A percentile compares a stretch with the other conserved stretches of the same genome.
phyloP scores from a whole-genome alignment of 768 basidiomycete species.

The Chiua virens region DNA sequence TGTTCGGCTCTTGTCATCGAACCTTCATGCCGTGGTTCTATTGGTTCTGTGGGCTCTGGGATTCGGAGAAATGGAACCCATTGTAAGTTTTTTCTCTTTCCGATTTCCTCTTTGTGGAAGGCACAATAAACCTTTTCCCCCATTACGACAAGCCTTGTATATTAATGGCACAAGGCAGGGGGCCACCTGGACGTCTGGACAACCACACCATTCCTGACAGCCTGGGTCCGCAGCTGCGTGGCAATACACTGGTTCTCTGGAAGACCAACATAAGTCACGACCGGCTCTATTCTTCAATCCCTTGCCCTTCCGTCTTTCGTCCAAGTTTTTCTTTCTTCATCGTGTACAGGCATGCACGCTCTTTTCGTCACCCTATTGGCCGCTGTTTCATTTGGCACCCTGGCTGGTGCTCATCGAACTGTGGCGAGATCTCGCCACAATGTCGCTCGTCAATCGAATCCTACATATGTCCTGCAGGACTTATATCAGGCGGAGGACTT shows the following conservation, averaged over 20 bases:
- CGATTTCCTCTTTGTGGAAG: neutral
- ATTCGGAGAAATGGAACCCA: neutral
- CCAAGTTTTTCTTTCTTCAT: slow-evolving; percentile 7
- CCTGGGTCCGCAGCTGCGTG: neutral
- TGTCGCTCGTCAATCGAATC: slow-evolving; percentile 23
- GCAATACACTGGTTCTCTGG: neutral
- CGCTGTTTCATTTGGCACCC: slow-evolving; percentile 34
- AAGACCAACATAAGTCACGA: slow-evolving; percentile 4
- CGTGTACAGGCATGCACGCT: slow-evolving; percentile 24
- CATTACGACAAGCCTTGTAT: slow-evolving; percentile 2
- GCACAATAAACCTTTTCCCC: slow-evolving; percentile 8
- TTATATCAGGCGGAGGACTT: slow-evolving; percentile 54
- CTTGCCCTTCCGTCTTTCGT: neutral
- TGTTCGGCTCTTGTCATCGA: slow-evolving; percentile 42
- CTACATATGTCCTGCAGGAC: slow-evolving; percentile 38
- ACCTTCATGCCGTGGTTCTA: neutral
- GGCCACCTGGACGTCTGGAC: too few species aligned
- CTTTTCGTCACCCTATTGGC: slow-evolving; percentile 34
- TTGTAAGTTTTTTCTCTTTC: neutral
- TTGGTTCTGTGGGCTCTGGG: neutral
- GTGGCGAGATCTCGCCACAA: slow-evolving; percentile 30
- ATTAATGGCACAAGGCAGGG: slow-evolving; percentile 21
- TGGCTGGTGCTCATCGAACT: slow-evolving; percentile 35
- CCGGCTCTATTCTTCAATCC: neutral
- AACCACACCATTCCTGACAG: slow-evolving; percentile 1